These are phyloP conservation scores for Stagonosporopsis chrysanthemi DNA, from an alignment of 2,329 filamentous ascomycete genomes.

Conservation along the genomic window DNA sequence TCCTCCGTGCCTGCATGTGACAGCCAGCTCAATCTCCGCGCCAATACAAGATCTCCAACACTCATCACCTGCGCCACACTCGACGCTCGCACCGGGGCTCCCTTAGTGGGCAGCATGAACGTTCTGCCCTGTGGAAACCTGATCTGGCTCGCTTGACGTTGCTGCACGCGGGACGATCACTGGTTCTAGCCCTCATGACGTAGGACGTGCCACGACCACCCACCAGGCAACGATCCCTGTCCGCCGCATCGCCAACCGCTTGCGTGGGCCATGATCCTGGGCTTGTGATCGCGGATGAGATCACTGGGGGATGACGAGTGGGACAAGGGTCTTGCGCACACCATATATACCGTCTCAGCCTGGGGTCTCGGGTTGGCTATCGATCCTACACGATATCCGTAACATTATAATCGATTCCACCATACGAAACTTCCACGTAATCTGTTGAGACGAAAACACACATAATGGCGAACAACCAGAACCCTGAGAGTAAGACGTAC, in stretches of 20 bases:
- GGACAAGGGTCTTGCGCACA: neutral
- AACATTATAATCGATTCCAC: neutral
- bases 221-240: constrained; percentile 13
- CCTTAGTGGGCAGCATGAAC: constrained; percentile 9
- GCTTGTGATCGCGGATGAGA: constrained; percentile 20
- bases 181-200: constrained; percentile 29
- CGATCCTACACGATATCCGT: neutral
- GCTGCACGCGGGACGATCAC: constrained; percentile 30
- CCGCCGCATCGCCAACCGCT: constrained; percentile 1
- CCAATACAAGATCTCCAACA: constrained; percentile 1
- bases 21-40: constrained; percentile 1
- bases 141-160: constrained; percentile 16
- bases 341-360: constrained; percentile 4
- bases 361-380: neutral
- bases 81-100: neutral
- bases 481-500: constrained; percentile 36
- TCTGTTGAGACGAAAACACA: neutral
- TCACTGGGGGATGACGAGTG: constrained; percentile 19
- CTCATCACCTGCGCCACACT: constrained; percentile 10
- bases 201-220: constrained; percentile 10
- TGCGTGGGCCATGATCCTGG: constrained; percentile 14
- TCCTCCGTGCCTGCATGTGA: constrained; percentile 4
- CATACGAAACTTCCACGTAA: neutral
- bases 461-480: constrained; percentile 9
- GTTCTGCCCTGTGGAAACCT: constrained; percentile 12